Evolutionary conservation across 768 basidiomycete species (phyloP), one percentile per base, ranked within the genome.

Genomic region (Arthromyces matolae): DNA sequence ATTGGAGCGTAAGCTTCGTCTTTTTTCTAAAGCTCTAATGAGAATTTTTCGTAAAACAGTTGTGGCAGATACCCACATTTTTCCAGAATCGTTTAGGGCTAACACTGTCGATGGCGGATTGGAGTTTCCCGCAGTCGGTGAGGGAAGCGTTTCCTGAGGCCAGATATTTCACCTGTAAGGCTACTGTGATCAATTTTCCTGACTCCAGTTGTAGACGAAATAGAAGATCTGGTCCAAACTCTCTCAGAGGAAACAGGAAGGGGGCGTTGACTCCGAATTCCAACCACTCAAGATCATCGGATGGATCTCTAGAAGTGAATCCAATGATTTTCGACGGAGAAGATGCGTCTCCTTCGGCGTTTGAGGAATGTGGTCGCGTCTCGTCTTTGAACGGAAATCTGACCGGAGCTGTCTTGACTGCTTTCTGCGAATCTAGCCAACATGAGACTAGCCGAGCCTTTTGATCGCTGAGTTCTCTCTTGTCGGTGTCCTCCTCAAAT

Each of bases 401-500:
- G 12, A 31, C 28, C 0, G 47, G 47, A 14, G 39, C 31, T 6
- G 18, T n/a, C 20, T 32, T 28, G 29, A 47, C 31, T 8, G 29
- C 1, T 20, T 18, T 6, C 8, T n/a, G 33, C 4, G 47, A 40
- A 16, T 47, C 47, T 8, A 29, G 23, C 47, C 47, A 47, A 19
- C 47, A 47, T 8, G 47, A 47, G 2, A 47, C 47, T n/a, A 47
- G 38, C n/a, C 45, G 35, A 24, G 36, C 45, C 8, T 22, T 38
- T n/a, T 19, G 18, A 4, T 37, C 31, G 12, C 10, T 8, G 0
- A 47, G 34, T 1, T 6, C 4, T 38, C 5, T 14, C 2, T 16
- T 16, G 16, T 20, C 18, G 14, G 14, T 27, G 1, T 5, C 24
- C 3, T 19, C 22, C 6, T 35, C 45, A 31, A 46, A 46, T 27